Evolutionary conservation across 441 rosid genomes (phyloP).

Genomic region (Syzygium syzygioides): DNA sequence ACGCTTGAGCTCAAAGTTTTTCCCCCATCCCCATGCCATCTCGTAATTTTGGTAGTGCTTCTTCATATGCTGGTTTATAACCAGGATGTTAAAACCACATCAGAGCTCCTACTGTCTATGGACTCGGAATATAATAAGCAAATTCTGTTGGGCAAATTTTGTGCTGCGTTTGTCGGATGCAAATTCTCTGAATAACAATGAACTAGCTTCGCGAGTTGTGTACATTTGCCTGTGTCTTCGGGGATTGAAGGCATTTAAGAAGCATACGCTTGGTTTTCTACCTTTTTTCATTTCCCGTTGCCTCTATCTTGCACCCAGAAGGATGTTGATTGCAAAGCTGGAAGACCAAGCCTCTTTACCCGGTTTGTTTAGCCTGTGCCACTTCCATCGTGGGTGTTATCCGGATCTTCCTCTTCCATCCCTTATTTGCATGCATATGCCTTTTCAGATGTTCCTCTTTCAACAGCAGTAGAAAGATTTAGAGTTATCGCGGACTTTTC

Average conservation of each 20-base stretch:
- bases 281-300: not conserved
- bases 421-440: not conserved
- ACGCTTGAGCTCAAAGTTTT: slow-evolving; percentile 23
- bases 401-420: not conserved
- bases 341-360: not conserved
- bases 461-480: not conserved
- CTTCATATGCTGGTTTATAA: not conserved
- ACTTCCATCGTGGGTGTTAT: not conserved
- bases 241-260: not conserved
- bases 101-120: not conserved
- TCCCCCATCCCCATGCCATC: not conserved
- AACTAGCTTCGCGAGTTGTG: not conserved
- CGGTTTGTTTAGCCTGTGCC: not conserved
- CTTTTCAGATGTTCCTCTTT: not conserved
- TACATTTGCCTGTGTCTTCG: not conserved
- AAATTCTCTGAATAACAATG: not conserved
- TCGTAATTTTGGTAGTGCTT: not conserved
- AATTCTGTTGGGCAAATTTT: not conserved
- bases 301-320: not conserved
- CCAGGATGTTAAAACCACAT: not conserved
- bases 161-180: not conserved
- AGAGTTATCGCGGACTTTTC: not conserved
- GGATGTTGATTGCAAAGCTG: not conserved
- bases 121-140: not conserved
- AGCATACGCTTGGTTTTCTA: not conserved